phyloP scores from a whole-genome alignment of 352 stramenopile genomes.

The Thalassiosira exigua region DNA sequence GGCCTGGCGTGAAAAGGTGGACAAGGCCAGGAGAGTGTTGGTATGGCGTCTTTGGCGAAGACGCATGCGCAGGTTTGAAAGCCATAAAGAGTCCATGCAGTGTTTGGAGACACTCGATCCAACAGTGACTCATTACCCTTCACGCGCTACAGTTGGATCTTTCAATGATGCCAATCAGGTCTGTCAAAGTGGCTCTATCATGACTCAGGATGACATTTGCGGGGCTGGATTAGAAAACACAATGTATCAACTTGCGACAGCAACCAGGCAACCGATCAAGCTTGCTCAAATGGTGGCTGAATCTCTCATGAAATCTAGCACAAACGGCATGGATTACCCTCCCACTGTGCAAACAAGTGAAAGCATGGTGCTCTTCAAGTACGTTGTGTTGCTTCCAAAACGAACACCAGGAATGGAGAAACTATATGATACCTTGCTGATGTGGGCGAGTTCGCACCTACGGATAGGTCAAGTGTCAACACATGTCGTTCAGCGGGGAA shows the following conservation, averaged over 20 bases:
- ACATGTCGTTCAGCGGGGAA: constrained; percentile 15
- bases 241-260: constrained; percentile 54
- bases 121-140: constrained; percentile 35
- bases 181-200: too few species aligned
- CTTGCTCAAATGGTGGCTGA: constrained; percentile 36
- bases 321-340: background rate
- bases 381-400: constrained; percentile 47
- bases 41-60: constrained; percentile 62
- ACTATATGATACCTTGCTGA: constrained; percentile 39
- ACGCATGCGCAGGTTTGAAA: constrained; percentile 32
- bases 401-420: constrained; percentile 9
- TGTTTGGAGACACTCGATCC: constrained; percentile 38
- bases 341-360: constrained; percentile 27
- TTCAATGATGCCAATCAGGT: background rate
- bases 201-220: background rate
- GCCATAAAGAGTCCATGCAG: constrained; percentile 17
- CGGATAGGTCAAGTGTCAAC: constrained; percentile 21
- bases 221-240: constrained; percentile 30
- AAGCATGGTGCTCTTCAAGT: constrained; percentile 45
- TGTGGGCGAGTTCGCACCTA: constrained; percentile 57
- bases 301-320: constrained; percentile 18
- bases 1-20: constrained; percentile 61
- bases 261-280: constrained; percentile 33
- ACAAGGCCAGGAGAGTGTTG: constrained; percentile 60
- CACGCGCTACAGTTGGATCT: background rate